These are phyloP conservation scores for Globisporangium rhizosaccharum DNA, from an alignment of 352 stramenopile genomes.

Conservation along the genomic window DNA sequence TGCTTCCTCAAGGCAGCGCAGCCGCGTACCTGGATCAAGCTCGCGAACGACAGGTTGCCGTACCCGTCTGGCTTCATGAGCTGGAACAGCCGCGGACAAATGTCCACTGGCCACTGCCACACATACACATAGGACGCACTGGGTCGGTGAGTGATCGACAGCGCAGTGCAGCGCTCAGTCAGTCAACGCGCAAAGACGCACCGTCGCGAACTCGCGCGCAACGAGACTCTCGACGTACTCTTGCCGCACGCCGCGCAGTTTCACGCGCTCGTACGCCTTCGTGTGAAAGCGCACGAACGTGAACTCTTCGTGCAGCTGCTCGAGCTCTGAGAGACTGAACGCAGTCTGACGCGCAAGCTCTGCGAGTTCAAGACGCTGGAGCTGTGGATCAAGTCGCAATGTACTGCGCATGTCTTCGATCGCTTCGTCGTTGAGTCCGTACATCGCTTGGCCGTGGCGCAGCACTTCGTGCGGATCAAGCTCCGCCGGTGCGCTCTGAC, in stretches of 20 bases:
- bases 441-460: slow-evolving; percentile 31
- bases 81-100: slow-evolving; percentile 34
- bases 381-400: slow-evolving; percentile 34
- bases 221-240: slow-evolving; percentile 56
- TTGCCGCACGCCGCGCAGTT: slow-evolving; percentile 40
- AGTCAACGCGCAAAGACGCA: slow-evolving; percentile 11
- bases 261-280: slow-evolving; percentile 34
- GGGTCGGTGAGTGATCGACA: neutral
- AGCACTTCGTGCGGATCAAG: slow-evolving; percentile 28
- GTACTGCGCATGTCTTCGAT: slow-evolving; percentile 55
- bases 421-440: slow-evolving; percentile 51
- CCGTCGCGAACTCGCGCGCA: slow-evolving; percentile 37
- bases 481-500: slow-evolving; percentile 20
- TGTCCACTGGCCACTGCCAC: slow-evolving; percentile 38
- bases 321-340: slow-evolving; percentile 50
- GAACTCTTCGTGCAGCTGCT: slow-evolving; percentile 58
- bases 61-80: slow-evolving; percentile 49
- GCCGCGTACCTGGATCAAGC: slow-evolving; percentile 44
- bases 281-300: slow-evolving; percentile 50
- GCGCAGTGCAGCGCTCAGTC: neutral
- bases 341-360: slow-evolving; percentile 42
- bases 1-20: neutral
- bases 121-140: neutral
- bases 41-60: slow-evolving; percentile 59
- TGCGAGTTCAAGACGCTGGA: slow-evolving; percentile 48